Evolutionary conservation across 495 filamentous ascomycete genomes (phyloP).

Genomic region (Aspergillus campestris): DNA sequence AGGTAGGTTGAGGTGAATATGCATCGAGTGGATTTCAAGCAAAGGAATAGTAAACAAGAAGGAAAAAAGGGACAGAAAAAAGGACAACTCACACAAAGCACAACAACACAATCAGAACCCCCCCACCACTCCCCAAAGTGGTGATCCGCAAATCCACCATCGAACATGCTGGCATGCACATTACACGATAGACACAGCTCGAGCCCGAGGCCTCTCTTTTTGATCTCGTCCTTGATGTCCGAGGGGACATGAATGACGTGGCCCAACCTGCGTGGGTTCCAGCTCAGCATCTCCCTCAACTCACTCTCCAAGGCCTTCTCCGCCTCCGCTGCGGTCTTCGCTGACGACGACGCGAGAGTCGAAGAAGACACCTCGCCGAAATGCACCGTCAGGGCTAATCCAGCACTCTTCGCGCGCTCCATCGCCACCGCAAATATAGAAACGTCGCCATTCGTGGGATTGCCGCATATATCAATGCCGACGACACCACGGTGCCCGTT

Average conservation of each 20-base stretch:
- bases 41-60: not conserved
- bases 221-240: constrained; percentile 46
- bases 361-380: constrained; percentile 61
- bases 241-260: constrained; percentile 71
- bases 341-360: constrained; percentile 33
- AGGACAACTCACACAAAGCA: constrained; percentile 47
- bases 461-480: constrained; percentile 73
- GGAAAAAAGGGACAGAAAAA: constrained; percentile 1
- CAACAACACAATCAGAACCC: constrained; percentile 41
- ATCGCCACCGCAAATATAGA: constrained; percentile 49
- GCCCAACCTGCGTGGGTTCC: constrained; percentile 57
- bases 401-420: constrained; percentile 38
- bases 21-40: constrained; percentile 1
- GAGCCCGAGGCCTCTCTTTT: constrained; percentile 45
- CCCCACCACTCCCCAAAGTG: constrained; percentile 65
- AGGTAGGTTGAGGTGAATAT: not conserved
- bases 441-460: constrained; percentile 57
- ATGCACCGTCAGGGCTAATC: constrained; percentile 62
- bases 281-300: not conserved
- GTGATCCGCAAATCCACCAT: constrained; percentile 58
- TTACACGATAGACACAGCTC: constrained; percentile 80
- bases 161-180: constrained; percentile 65
- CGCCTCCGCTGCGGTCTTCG: constrained; percentile 49
- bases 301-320: constrained; percentile 50
- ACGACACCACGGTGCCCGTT: constrained; percentile 54